Base-by-base conservation (phyloP, 345 rosid species). In the Boechera divaricarpa region DNA sequence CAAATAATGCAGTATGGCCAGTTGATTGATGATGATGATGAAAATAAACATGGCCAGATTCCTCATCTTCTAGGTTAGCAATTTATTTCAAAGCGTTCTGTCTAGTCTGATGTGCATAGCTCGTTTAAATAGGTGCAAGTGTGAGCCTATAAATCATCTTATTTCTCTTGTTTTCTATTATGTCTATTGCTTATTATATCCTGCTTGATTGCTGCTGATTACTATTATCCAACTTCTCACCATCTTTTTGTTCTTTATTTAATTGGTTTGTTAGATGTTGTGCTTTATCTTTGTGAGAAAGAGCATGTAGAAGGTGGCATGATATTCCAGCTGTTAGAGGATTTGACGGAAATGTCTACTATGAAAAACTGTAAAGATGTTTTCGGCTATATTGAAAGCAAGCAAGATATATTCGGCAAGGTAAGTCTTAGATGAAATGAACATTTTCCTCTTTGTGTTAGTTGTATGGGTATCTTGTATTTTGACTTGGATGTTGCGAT, bases 261-360 rank as follows among this genome's bases (percentile, higher is more conserved):
- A 12, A 57, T 21, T 73, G 55, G 16, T 66, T 69, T 67, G 63
- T 79, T 80, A 95, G 99, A 95, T 73, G 86, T 84, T 76, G 97
- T 92, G 77, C 88, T 95, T 59, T 86, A 87, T 83, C 99, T 92
- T 61, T 95, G 99, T 80, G 98, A 93, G 91, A 89, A 89, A 44
- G 99, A 95, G 74, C 98, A 92, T 81, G 86, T 95, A 72, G 99
- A 95, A 83, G 99, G 96, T 75, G 99, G 97, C 15, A 95, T 95
- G 98, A 91, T 95, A 85, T 95, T 95, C 79, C 99, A 95, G 77
- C 88, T 95, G 63, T 69, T 95, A 77, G 97, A 95, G 82, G 98
- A 95, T 84, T 85, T 95, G 91, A 95, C 96, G 0, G 99, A 95
- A 82, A 95, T 91, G 96, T 95, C 97, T 68, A 95, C 96, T 64